A percentile compares a stretch with the other conserved stretches of the same genome.
Conservation (phyloP, 2,329 filamentous ascomycete species). For the Ceratocystis albifundus region DNA sequence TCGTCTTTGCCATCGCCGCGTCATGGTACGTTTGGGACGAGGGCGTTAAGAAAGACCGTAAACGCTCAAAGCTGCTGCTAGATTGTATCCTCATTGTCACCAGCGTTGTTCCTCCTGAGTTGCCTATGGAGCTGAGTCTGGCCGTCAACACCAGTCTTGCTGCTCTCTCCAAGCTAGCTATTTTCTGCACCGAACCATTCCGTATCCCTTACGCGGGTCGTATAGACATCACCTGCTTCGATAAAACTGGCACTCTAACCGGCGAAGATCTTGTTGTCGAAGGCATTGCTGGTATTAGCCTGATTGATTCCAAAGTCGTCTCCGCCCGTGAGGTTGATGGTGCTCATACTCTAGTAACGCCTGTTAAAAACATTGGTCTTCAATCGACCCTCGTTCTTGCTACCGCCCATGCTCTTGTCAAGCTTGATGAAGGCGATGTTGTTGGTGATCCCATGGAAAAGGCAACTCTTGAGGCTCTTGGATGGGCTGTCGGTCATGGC, state of each 20-base stretch:
- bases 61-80: conserved; percentile 90
- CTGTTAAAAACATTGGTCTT: conserved; percentile 57
- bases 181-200: conserved; percentile 98
- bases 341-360: conserved; percentile 66
- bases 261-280: conserved; percentile 95
- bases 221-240: conserved; percentile 93
- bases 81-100: conserved; percentile 97
- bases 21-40: conserved; percentile 99
- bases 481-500: conserved; percentile 85
- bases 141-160: conserved; percentile 97
- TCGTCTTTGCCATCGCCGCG: conserved; percentile 90
- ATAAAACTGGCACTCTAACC: conserved; percentile 95
- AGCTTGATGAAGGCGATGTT: conserved; percentile 90
- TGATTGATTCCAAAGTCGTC: conserved; percentile 51
- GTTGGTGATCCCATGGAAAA: conserved; percentile 99
- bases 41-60: conserved; percentile 85
- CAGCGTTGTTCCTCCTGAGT: conserved; percentile 92
- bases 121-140: conserved; percentile 94
- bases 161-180: conserved; percentile 85
- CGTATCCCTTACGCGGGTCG: conserved; percentile 92
- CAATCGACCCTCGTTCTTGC: conserved; percentile 89
- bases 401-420: conserved; percentile 89
- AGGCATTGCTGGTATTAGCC: conserved; percentile 78
- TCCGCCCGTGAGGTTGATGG: conserved; percentile 62
- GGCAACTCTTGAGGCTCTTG: conserved; percentile 76